phyloP scores from a whole-genome alignment of 23 red algal genomes.

The Gracilariopsis chorda region DNA sequence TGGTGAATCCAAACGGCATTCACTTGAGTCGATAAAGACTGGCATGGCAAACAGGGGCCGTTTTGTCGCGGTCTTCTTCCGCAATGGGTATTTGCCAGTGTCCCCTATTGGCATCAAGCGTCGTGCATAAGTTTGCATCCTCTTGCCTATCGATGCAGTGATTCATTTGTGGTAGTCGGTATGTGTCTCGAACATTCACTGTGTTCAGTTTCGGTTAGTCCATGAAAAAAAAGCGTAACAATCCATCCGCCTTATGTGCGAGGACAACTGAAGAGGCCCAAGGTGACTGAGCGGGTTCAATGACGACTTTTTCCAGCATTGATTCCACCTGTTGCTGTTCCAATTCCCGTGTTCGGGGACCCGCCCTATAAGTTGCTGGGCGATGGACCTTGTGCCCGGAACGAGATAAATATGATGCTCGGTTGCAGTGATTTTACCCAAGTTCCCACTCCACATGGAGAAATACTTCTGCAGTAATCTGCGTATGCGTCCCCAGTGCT shows the following conservation, averaged over 20 bases:
- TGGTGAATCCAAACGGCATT: not conserved
- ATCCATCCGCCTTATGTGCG: not conserved
- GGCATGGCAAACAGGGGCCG: not conserved
- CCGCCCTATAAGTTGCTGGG: not conserved
- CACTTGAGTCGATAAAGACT: not conserved
- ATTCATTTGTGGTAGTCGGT: not conserved
- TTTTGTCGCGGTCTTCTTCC: no score
- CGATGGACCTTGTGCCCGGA: not conserved
- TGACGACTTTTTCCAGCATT: not conserved
- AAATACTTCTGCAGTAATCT: no score
- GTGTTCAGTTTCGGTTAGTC: not conserved
- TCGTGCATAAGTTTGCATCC: not conserved
- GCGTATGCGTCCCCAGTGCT: no score
- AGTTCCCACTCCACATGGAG: no score
- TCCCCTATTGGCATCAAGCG: not conserved
- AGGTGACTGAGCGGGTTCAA: not conserved
- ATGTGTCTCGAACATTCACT: not conserved
- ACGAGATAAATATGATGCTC: no score
- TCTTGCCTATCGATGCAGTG: not conserved
- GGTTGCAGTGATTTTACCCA: no score
- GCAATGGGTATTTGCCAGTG: slow-evolving; percentile 9
- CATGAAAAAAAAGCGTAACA: not conserved
- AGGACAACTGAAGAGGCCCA: not conserved
- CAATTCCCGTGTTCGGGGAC: not conserved
- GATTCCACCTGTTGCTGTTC: not conserved